Evolutionary conservation across 352 stramenopile genomes (phyloP).

Genomic region (Pythium biforme): DNA sequence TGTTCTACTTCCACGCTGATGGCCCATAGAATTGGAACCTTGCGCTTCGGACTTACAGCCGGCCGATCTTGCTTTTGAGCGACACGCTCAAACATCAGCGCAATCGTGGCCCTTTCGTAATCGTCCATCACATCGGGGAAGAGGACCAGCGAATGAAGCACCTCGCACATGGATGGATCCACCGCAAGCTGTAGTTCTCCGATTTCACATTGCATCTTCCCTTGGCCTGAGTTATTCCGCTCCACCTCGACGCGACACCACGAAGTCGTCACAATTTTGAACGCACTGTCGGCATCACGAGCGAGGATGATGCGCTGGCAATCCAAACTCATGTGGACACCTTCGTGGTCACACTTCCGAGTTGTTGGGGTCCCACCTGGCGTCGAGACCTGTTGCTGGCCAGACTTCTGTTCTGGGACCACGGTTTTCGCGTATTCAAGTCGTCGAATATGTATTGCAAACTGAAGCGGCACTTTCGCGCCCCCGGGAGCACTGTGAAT

Average conservation of each 20-base stretch:
- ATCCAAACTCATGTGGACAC: slow-evolving; percentile 11
- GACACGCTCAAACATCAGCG: slow-evolving; percentile 18
- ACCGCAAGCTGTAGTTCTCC: slow-evolving; percentile 6
- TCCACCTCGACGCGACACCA: slow-evolving; percentile 13
- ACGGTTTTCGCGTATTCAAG: slow-evolving; percentile 11
- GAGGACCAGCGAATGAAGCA: slow-evolving; percentile 19
- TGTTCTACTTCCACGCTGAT: slow-evolving; percentile 19
- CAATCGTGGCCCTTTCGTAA: slow-evolving; percentile 10
- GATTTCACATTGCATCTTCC: slow-evolving; percentile 7
- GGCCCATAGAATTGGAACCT: slow-evolving; percentile 11
- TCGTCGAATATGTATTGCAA: background rate
- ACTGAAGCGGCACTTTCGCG: slow-evolving; percentile 5
- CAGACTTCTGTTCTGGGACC: background rate
- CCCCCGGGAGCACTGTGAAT: slow-evolving; percentile 1
- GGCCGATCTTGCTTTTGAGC: background rate
- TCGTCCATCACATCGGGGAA: slow-evolving; percentile 26
- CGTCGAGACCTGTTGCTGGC: background rate
- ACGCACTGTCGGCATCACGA: background rate
- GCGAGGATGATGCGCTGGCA: slow-evolving; percentile 11
- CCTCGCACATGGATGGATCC: slow-evolving; percentile 16
- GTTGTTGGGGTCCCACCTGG: background rate
- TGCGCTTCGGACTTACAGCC: background rate
- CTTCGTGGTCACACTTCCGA: background rate
- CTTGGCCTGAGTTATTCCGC: slow-evolving; percentile 9
- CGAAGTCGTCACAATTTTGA: background rate